Base-by-base conservation (phyloP, 1,284 basidiomycete genomes). In the Lignosus rhinocerotis region DNA sequence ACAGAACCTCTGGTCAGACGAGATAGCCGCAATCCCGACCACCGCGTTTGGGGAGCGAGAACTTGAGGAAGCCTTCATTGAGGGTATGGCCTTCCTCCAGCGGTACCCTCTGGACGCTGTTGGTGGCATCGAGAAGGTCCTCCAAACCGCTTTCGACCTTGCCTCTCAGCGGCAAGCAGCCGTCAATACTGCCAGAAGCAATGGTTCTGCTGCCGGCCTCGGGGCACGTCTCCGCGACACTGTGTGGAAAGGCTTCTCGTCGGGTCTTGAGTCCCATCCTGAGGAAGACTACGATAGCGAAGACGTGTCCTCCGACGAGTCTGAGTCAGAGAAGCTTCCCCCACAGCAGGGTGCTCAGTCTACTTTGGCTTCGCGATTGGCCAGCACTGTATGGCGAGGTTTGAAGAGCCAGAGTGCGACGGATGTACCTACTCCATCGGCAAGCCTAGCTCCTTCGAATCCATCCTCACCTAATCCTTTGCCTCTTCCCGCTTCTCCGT, bases 341-440 rank as follows among this genome's bases (percentile, higher is more conserved):
- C 43, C 58, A 1, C 52, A 44, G 42, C 54, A 63, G 34, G 56
- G 53, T 12, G 54, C 60, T 30, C 33, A 61, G n/a, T 63, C 78
- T 12, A 78, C 78, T 9, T 63, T 88, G 48, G 80, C 82, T 11
- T 80, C 82, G 36, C 78, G 82, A 43, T 68, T 89, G 11, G 82
- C 85, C 9, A 81, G 74, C 53, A 82, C 81, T 12, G 80, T 90
- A 16, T 90, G 87, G 86, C 80, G 81, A 66, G 88, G 88, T 8
- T 85, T 91, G 61, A 90, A 86, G 2, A 91, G 90, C 66, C 85
- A 87, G 69, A 82, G 80, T 55, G 83, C 86, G 0, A 87, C 88
- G 86, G 87, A 88, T 17, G 75, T 78, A 2, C 82, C 85, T 12
- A 77, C 82, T 19, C 53, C 56, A 4, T 52, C 55, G 2, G 79